These are phyloP conservation scores for Pichia sp. DNA, from an alignment of 1,139 yeast species.

Conservation along the genomic window DNA sequence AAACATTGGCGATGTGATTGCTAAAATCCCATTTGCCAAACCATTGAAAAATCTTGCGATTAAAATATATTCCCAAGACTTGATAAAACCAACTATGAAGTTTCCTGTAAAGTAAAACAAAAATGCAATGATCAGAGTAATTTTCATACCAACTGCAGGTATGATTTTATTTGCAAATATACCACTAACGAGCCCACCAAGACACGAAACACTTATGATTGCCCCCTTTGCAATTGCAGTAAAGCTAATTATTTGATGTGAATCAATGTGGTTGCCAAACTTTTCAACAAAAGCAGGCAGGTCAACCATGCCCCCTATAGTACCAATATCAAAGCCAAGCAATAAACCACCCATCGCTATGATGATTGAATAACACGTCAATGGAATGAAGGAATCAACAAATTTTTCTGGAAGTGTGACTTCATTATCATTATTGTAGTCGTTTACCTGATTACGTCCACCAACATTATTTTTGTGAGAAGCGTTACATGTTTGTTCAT, in stretches of 20 bases:
- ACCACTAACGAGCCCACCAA: conserved; percentile 73
- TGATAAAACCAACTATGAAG: conserved; percentile 14
- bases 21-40: conserved; percentile 54
- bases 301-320: conserved; percentile 61
- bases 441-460: neutral
- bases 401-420: neutral
- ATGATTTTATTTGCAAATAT: conserved; percentile 41
- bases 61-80: conserved; percentile 44
- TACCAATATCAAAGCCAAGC: conserved; percentile 72
- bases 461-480: neutral
- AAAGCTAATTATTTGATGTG: conserved; percentile 27
- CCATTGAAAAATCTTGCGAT: conserved; percentile 55
- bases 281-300: conserved; percentile 44
- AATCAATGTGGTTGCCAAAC: conserved; percentile 36
- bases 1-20: conserved; percentile 62
- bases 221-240: conserved; percentile 45
- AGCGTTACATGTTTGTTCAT: neutral
- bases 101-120: conserved; percentile 43
- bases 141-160: conserved; percentile 49
- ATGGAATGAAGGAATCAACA: conserved; percentile 1
- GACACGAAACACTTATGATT: conserved; percentile 56
- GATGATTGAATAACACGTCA: conserved; percentile 25
- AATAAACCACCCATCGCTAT: conserved; percentile 63
- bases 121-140: conserved; percentile 41
- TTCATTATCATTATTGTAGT: neutral